Conservation (phyloP, 2,329 filamentous ascomycete species). For the Coniochaeta sp. region DNA sequence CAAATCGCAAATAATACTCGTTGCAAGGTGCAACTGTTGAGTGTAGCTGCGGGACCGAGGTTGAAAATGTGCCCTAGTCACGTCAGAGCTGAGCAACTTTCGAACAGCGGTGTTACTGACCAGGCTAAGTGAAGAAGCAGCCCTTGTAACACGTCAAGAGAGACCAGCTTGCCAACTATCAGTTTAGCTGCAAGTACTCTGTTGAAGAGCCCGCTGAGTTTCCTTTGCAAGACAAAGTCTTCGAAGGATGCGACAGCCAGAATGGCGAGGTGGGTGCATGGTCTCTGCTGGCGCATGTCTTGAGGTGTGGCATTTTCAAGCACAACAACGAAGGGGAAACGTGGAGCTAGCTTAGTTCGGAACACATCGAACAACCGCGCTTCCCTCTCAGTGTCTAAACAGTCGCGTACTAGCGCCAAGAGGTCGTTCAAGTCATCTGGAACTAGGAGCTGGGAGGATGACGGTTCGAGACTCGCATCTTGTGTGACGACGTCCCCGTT, state of each 20-base stretch:
- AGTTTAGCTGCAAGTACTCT: conserved; percentile 16
- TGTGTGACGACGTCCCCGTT: background rate
- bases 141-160: conserved; percentile 21
- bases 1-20: conserved; percentile 22
- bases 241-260: conserved; percentile 16
- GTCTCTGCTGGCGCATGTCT: conserved; percentile 13
- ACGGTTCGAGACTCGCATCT: background rate
- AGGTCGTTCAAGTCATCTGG: background rate
- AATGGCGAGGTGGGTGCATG: conserved; percentile 19
- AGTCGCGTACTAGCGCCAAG: background rate
- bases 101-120: conserved; percentile 8
- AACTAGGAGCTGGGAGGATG: background rate
- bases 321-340: conserved; percentile 9
- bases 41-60: conserved; percentile 18
- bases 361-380: background rate
- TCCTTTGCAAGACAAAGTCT: conserved; percentile 15
- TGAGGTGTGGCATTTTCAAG: conserved; percentile 9
- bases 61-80: conserved; percentile 22
- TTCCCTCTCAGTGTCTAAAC: background rate
- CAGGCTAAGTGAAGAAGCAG: conserved; percentile 22
- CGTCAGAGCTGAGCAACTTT: background rate
- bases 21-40: conserved; percentile 21
- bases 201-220: conserved; percentile 18
- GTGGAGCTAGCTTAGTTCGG: background rate
- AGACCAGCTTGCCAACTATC: conserved; percentile 15